Conservation (phyloP, 2,329 filamentous ascomycete genomes). For the Fusarium caatingaense region DNA sequence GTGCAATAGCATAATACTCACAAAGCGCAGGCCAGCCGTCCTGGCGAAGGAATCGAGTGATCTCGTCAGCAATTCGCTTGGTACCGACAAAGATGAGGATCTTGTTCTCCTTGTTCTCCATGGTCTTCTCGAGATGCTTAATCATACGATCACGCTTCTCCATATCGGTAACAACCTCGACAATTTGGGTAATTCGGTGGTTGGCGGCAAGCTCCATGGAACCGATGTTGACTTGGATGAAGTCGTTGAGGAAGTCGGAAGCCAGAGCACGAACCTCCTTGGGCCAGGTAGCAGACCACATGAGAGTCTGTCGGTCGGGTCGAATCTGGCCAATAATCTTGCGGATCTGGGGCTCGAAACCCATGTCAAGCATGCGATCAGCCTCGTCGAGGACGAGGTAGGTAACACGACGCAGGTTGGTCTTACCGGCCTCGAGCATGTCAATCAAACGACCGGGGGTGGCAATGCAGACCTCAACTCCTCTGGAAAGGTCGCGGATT, state of each 20-base stretch:
- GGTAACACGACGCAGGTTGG: constrained; percentile 96
- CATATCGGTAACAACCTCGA: constrained; percentile 94
- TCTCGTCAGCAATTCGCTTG: constrained; percentile 97
- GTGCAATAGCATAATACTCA: constrained; percentile 64
- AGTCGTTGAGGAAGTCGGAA: constrained; percentile 90
- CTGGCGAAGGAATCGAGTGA: constrained; percentile 95
- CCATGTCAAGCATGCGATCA: constrained; percentile 99
- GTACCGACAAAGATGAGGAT: constrained; percentile 92
- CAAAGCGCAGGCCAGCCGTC: constrained; percentile 98
- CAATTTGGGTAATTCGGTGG: constrained; percentile 96
- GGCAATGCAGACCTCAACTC: constrained; percentile 98
- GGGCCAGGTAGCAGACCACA: constrained; percentile 99
- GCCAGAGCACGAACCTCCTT: constrained; percentile 97
- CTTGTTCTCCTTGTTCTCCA: constrained; percentile 97
- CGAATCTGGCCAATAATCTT: constrained; percentile 99
- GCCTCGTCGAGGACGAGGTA: constrained; percentile 99
- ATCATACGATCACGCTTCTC: constrained; percentile 99
- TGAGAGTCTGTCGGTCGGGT: constrained; percentile 97
- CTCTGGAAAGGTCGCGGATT: constrained; percentile 92
- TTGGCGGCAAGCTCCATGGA: constrained; percentile 97
- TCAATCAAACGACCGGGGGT: constrained; percentile 98
- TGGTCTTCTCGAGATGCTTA: constrained; percentile 96
- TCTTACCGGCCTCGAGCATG: constrained; percentile 98
- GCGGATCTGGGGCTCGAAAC: constrained; percentile 99
- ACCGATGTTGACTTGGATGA: constrained; percentile 98